Evolutionary conservation across 176 grass and related monocot genomes (phyloP).

Genomic region (Oryza australiensis): DNA sequence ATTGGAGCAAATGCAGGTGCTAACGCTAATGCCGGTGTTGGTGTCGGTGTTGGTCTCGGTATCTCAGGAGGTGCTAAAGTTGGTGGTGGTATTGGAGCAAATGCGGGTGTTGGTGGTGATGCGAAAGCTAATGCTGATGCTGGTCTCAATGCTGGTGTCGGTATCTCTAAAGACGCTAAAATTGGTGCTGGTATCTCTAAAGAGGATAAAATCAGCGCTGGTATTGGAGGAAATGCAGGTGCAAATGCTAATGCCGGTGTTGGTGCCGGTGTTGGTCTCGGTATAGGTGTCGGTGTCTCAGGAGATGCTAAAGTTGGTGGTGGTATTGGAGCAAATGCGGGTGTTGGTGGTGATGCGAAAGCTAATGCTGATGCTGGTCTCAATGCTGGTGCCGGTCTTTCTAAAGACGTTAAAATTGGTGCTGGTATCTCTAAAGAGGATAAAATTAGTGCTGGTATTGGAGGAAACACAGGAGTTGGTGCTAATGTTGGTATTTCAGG

Average conservation of each 20-base stretch:
- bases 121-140: too few relatives aligned
- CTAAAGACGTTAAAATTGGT: not conserved
- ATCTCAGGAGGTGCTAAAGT: not conserved
- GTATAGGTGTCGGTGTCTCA: not conserved
- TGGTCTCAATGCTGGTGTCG: not conserved
- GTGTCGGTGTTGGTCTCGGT: too few relatives aligned
- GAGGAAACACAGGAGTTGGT: not conserved
- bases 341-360: not conserved
- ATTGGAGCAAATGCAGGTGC: not conserved
- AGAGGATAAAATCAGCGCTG: not conserved
- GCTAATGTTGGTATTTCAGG: not conserved
- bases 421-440: not conserved
- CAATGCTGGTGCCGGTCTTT: not conserved
- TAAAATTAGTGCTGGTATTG: too few relatives aligned
- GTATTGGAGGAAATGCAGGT: not conserved
- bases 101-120: not conserved
- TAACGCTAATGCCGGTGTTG: not conserved
- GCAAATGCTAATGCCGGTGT: not conserved
- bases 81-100: not conserved
- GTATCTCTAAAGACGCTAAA: not conserved
- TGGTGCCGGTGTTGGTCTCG: not conserved
- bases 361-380: not conserved
- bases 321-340: not conserved
- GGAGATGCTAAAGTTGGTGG: not conserved
- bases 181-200: not conserved